These are phyloP conservation scores for Chaetomium sp. DNA, from an alignment of 2,329 filamentous ascomycete species.

Conservation along the genomic window DNA sequence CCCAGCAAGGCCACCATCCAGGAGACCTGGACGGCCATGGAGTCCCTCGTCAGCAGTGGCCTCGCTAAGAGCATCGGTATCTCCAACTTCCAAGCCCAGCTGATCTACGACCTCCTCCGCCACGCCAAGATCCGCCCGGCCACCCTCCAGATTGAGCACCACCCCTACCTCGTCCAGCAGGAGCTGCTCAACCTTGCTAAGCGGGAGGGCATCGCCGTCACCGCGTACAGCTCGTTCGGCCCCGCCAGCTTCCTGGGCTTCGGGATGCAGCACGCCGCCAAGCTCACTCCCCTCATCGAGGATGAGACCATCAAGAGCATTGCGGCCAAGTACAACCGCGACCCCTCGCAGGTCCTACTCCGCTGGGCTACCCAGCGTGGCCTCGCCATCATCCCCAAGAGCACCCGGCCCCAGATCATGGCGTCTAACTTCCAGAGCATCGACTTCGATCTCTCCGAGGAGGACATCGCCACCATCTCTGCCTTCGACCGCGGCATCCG, in stretches of 20 bases:
- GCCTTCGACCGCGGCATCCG: constrained; percentile 66
- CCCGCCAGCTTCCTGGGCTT: constrained; percentile 79
- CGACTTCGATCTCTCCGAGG: constrained; percentile 65
- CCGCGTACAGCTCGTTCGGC: constrained; percentile 83
- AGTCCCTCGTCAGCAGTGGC: constrained; percentile 68
- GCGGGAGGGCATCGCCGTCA: constrained; percentile 71
- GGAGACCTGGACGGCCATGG: constrained; percentile 82
- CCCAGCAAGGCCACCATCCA: constrained; percentile 71
- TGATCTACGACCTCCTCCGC: constrained; percentile 77
- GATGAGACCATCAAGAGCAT: constrained; percentile 65
- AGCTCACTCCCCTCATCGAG: constrained; percentile 70
- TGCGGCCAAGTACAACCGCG: constrained; percentile 70
- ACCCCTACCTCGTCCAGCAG: constrained; percentile 81
- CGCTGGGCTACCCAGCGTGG: constrained; percentile 85
- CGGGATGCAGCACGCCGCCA: constrained; percentile 67
- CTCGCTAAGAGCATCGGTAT: constrained; percentile 76
- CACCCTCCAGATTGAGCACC: constrained; percentile 85
- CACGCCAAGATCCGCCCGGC: constrained; percentile 75
- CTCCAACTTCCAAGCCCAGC: constrained; percentile 78
- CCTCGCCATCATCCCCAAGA: constrained; percentile 82
- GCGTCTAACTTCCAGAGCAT: constrained; percentile 68
- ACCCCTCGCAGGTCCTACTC: constrained; percentile 77
- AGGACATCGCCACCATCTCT: constrained; percentile 68
- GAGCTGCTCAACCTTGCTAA: constrained; percentile 70
- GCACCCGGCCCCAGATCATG: constrained; percentile 56